These are phyloP conservation scores for Amesomyces nigricolor DNA, from an alignment of 2,329 filamentous ascomycete genomes.

Conservation along the genomic window DNA sequence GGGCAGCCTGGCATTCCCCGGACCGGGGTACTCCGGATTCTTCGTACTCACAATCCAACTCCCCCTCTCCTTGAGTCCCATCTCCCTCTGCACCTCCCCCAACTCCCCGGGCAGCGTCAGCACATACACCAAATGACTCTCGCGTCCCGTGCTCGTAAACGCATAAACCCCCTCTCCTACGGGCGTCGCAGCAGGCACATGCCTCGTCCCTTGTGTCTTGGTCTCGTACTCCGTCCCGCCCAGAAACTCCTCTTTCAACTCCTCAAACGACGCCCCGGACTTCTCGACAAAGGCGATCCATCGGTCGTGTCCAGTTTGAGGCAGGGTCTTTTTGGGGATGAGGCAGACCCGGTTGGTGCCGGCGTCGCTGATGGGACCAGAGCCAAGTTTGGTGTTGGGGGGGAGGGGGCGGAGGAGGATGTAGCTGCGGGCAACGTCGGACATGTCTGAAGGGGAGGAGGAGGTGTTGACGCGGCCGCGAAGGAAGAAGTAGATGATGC, in stretches of 20 bases:
- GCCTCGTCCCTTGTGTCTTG: constrained; percentile 65
- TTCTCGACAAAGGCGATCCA: constrained; percentile 85
- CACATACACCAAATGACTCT: constrained; percentile 74
- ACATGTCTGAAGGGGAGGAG: constrained; percentile 63
- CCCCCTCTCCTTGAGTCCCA: constrained; percentile 66
- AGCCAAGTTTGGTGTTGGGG: constrained; percentile 60
- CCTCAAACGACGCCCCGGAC: constrained; percentile 55
- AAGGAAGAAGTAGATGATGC: constrained; percentile 87
- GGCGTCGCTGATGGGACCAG: constrained; percentile 42
- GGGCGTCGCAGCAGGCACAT: constrained; percentile 63
- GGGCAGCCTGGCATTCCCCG: constrained; percentile 56
- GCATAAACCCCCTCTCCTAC: constrained; percentile 84
- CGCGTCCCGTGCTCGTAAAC: constrained; percentile 64
- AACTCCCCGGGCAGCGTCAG: constrained; percentile 66
- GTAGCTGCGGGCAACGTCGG: constrained; percentile 72
- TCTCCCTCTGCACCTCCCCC: constrained; percentile 66
- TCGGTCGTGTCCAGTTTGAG: constrained; percentile 59
- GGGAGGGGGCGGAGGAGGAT: constrained; percentile 72
- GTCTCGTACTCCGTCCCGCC: constrained; percentile 64
- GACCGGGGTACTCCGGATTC: constrained; percentile 67
- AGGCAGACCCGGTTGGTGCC: constrained; percentile 67
- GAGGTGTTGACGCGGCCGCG: constrained; percentile 66
- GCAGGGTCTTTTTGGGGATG: constrained; percentile 79
- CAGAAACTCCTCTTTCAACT: constrained; percentile 70
- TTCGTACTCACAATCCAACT: constrained; percentile 76